Evolutionary conservation across 139 green algal genomes (phyloP).

Genomic region (Microglena sp.): DNA sequence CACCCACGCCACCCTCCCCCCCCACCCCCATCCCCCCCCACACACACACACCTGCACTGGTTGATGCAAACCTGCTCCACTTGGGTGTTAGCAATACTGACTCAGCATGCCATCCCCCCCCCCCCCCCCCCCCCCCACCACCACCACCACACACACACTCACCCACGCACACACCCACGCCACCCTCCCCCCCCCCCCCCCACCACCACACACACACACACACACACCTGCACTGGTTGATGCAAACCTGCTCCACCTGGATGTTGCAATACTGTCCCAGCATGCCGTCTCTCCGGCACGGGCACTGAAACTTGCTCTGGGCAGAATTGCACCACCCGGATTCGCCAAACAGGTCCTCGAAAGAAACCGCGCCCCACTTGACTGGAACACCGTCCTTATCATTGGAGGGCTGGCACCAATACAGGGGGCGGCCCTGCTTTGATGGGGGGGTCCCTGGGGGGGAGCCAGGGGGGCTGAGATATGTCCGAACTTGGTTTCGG

Average conservation of each 20-base stretch:
- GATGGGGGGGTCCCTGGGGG: slow-evolving; percentile 6
- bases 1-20: too few species aligned
- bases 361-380: slow-evolving; percentile 11
- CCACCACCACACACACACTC: too few species aligned
- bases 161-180: too few species aligned
- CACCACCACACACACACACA: not conserved
- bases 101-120: too few species aligned
- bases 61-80: not conserved
- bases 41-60: too few species aligned
- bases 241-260: slow-evolving; percentile 23
- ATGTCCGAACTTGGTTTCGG: slow-evolving; percentile 26
- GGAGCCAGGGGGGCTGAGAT: not conserved
- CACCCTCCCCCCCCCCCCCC: too few species aligned
- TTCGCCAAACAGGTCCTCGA: slow-evolving; percentile 28
- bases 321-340: slow-evolving; percentile 43
- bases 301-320: not conserved
- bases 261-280: slow-evolving; percentile 17
- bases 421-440: slow-evolving; percentile 17
- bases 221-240: slow-evolving; percentile 34
- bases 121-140: too few species aligned
- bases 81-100: too few species aligned
- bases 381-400: not conserved
- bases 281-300: not conserved
- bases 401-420: slow-evolving; percentile 22
- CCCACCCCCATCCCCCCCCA: too few species aligned